phyloP scores from a whole-genome alignment of 1,284 basidiomycete genomes.

The Malassezia psittaci region DNA sequence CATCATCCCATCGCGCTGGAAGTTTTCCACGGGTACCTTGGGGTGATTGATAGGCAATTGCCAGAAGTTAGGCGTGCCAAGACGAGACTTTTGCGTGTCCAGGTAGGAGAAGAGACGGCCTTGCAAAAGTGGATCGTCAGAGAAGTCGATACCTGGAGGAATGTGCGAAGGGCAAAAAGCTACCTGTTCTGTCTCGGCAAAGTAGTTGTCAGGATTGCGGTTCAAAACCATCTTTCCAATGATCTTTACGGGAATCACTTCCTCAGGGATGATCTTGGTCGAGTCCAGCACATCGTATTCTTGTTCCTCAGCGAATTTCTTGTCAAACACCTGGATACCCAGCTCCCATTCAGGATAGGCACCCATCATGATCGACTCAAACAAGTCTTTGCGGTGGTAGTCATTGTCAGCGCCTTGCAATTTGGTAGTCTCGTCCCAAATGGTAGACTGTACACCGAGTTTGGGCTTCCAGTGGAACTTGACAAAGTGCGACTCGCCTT shows the following conservation, averaged over 20 bases:
- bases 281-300: constrained; percentile 66
- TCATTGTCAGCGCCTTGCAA: constrained; percentile 49
- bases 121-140: constrained; percentile 79
- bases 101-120: constrained; percentile 81
- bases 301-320: constrained; percentile 4
- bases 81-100: constrained; percentile 51
- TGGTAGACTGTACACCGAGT: constrained; percentile 48
- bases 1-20: constrained; percentile 56
- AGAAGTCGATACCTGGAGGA: constrained; percentile 75
- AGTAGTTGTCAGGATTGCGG: constrained; percentile 65
- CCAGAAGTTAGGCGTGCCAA: constrained; percentile 66
- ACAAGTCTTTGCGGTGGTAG: constrained; percentile 47
- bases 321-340: constrained; percentile 12
- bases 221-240: constrained; percentile 77
- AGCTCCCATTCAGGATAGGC: constrained; percentile 42
- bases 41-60: constrained; percentile 84
- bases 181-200: constrained; percentile 51
- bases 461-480: constrained; percentile 70
- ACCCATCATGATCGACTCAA: constrained; percentile 33
- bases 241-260: constrained; percentile 67
- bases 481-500: constrained; percentile 67
- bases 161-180: constrained; percentile 79
- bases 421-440: constrained; percentile 44
- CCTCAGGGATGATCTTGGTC: constrained; percentile 53
- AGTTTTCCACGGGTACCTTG: constrained; percentile 62